Evolutionary conservation across 192 early-diverging fungal species (phyloP).

Genomic region (Gigaspora rosea): DNA sequence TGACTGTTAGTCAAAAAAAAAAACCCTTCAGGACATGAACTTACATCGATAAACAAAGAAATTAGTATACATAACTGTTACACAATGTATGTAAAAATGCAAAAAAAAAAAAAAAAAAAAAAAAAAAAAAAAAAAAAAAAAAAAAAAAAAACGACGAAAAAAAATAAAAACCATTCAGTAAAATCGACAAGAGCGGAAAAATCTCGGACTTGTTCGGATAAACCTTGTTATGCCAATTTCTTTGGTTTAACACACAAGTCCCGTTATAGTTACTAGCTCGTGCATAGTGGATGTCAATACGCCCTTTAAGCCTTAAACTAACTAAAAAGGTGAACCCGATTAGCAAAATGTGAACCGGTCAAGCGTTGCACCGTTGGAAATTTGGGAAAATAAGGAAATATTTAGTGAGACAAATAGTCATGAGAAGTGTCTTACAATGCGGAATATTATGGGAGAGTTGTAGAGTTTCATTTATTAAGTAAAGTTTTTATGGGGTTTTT

Average conservation of each 20-base stretch:
- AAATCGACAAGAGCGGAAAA: slow-evolving; percentile 9
- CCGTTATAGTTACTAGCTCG: slow-evolving; percentile 4
- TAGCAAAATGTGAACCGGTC: neutral
- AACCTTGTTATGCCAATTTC: slow-evolving; percentile 14
- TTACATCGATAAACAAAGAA: neutral
- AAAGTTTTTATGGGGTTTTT: no score
- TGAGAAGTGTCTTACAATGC: no score
- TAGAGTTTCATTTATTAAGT: no score
- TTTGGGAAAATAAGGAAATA: no score
- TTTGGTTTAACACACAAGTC: neutral
- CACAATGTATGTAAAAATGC: neutral
- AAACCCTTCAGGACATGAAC: neutral
- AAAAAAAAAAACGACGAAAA: neutral
- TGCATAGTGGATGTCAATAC: slow-evolving; percentile 2
- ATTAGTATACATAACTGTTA: neutral
- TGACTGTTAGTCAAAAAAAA: neutral
- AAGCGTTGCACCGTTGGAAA: no score
- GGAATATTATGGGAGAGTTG: no score
- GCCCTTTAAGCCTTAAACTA: neutral
- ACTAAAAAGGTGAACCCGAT: neutral
- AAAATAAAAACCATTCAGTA: no score
- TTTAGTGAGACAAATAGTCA: no score
- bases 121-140: neutral
- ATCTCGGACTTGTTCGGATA: slow-evolving; percentile 27
- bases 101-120: neutral